Percentiles rank a stretch among this genome's conserved stretches.
Conservation (phyloP, 2,329 filamentous ascomycete species). For the Fusarium tupiense region DNA sequence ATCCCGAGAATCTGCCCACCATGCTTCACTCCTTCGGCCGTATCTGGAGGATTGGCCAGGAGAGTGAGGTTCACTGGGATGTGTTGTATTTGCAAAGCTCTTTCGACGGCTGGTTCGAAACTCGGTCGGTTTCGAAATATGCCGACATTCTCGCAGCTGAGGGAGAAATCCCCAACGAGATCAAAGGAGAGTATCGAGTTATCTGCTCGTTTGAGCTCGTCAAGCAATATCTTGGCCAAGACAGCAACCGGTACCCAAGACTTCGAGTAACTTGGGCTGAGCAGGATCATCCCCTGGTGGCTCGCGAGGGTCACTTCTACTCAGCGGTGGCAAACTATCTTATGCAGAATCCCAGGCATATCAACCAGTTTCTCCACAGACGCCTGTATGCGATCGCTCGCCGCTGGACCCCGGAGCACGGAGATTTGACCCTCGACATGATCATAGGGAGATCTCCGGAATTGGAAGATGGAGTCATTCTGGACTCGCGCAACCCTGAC, state of each 20-base stretch:
- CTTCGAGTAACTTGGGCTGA: neutral
- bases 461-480: accelerated
- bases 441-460: accelerated
- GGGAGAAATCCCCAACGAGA: neutral
- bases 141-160: neutral
- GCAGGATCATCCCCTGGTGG: neutral
- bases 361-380: too few relatives aligned
- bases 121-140: neutral
- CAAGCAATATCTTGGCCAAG: accelerated
- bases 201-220: accelerated
- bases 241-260: neutral
- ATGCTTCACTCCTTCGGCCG: neutral
- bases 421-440: accelerated
- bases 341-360: neutral
- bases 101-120: neutral
- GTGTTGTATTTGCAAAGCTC: neutral
- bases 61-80: accelerated
- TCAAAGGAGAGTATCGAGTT: accelerated
- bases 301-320: neutral
- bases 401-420: neutral
- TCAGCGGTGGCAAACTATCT: accelerated
- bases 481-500: accelerated
- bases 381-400: neutral
- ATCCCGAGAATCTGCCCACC: accelerated
- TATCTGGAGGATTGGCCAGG: neutral